These are phyloP conservation scores for Acrocalymma vagum DNA, from an alignment of 2,329 filamentous ascomycete genomes.

Conservation along the genomic window DNA sequence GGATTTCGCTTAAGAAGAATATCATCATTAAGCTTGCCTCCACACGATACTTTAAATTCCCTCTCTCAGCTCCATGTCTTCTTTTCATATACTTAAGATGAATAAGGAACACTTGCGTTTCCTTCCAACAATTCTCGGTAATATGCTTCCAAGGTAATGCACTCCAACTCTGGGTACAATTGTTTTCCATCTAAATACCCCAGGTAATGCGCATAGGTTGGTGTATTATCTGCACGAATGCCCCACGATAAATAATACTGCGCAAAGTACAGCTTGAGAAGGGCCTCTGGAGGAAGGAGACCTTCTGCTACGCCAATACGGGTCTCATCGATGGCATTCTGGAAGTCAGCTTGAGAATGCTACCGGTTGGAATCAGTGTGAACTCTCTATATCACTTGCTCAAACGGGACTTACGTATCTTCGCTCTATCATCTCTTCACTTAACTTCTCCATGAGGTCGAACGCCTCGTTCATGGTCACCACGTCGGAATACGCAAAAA, in stretches of 20 bases:
- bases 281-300: background rate
- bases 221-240: slow-evolving; percentile 63
- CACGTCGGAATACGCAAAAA: slow-evolving; percentile 61
- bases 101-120: too few species aligned
- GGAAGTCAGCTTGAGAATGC: background rate
- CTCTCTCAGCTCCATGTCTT: too few species aligned
- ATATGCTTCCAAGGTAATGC: slow-evolving; percentile 38
- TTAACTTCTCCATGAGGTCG: slow-evolving; percentile 55
- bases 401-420: background rate
- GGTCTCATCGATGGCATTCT: background rate
- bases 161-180: slow-evolving; percentile 61
- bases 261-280: background rate
- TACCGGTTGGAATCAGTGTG: background rate
- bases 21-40: too few species aligned
- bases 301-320: background rate
- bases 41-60: too few species aligned
- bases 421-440: slow-evolving; percentile 56
- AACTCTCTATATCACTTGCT: slow-evolving; percentile 50
- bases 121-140: slow-evolving; percentile 53
- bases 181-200: slow-evolving; percentile 63
- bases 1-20: too few species aligned
- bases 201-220: slow-evolving; percentile 62
- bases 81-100: too few species aligned
- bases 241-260: slow-evolving; percentile 49
- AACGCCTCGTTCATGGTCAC: slow-evolving; percentile 58